Percentiles rank a stretch among this genome's conserved stretches.
Evolutionary conservation across 306 rosid species (phyloP).

Genomic region (Geum urbanum): DNA sequence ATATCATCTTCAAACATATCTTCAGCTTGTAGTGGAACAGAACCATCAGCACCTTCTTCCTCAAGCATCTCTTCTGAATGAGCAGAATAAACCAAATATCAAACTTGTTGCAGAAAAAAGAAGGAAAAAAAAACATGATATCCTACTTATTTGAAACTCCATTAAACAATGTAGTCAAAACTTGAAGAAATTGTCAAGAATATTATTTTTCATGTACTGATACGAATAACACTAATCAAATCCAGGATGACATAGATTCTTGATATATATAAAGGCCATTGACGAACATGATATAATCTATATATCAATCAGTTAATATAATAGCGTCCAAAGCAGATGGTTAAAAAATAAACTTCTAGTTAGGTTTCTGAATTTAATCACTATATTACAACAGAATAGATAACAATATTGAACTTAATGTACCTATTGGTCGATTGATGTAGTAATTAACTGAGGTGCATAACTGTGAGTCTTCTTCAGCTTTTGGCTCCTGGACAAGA

Average conservation of each 20-base stretch:
- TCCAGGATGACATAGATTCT: background rate
- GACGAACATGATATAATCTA: background rate
- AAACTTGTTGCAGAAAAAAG: constrained; percentile 13
- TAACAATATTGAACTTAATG: constrained; percentile 13
- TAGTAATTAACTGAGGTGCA: constrained; percentile 69
- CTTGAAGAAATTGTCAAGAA: background rate
- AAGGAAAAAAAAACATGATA: background rate
- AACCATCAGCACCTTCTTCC: constrained; percentile 70
- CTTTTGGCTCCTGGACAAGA: constrained; percentile 64
- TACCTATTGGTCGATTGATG: constrained; percentile 78
- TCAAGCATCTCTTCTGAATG: constrained; percentile 51
- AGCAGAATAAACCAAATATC: constrained; percentile 25
- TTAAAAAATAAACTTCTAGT: background rate
- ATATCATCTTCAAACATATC: constrained; percentile 75
- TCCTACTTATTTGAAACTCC: background rate
- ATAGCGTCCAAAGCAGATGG: background rate
- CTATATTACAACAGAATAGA: background rate
- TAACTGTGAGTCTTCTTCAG: constrained; percentile 61
- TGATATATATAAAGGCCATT: background rate
- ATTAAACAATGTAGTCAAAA: background rate
- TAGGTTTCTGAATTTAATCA: background rate
- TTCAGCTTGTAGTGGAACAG: constrained; percentile 73
- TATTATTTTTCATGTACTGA: background rate
- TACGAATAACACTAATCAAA: background rate
- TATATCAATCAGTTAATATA: background rate